A percentile compares a stretch with the other conserved stretches of the same genome.
phyloP scores from a whole-genome alignment of 1,284 basidiomycete species.

The Butyriboletus appendiculatus region DNA sequence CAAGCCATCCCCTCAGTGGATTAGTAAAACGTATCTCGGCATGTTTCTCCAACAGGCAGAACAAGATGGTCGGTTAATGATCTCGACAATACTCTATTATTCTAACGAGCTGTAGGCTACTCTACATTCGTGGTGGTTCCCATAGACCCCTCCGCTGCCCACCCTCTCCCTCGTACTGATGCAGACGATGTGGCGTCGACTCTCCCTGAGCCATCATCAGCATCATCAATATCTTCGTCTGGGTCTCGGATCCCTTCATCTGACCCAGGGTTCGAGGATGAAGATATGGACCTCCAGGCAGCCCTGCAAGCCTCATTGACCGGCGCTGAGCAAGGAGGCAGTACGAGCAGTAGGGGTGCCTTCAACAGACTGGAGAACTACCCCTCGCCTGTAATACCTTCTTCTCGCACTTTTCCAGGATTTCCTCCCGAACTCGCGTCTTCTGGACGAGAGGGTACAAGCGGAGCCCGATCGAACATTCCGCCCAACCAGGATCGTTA shows the following conservation, averaged over 20 bases:
- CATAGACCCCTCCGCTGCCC: conserved; percentile 44
- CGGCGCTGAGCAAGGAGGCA: conserved; percentile 16
- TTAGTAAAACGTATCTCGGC: conserved; percentile 80
- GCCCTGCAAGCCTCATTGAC: conserved; percentile 79
- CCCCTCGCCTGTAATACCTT: conserved; percentile 32
- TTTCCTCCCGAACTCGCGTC: conserved; percentile 14
- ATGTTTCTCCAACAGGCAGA: conserved; percentile 90
- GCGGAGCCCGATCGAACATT: conserved; percentile 6
- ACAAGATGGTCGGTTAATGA: conserved; percentile 57
- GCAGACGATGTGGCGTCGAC: conserved; percentile 66
- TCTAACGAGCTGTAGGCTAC: conserved; percentile 59
- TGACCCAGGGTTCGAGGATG: conserved; percentile 64
- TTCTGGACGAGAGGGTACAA: conserved; percentile 2
- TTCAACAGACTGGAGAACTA: conserved; percentile 20
- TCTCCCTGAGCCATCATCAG: conserved; percentile 51
- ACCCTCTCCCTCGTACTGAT: conserved; percentile 59
- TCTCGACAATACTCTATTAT: neutral
- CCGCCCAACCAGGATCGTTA: conserved; percentile 31
- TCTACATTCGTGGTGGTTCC: conserved; percentile 83
- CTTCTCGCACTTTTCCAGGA: conserved; percentile 27
- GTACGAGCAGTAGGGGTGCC: conserved; percentile 2
- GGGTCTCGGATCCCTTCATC: conserved; percentile 19
- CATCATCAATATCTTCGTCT: conserved; percentile 17
- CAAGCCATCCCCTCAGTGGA: conserved; percentile 73
- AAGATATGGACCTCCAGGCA: conserved; percentile 85